Base-by-base conservation (phyloP, 1,139 yeast genomes). In the Suhomyces bolitotheri region DNA sequence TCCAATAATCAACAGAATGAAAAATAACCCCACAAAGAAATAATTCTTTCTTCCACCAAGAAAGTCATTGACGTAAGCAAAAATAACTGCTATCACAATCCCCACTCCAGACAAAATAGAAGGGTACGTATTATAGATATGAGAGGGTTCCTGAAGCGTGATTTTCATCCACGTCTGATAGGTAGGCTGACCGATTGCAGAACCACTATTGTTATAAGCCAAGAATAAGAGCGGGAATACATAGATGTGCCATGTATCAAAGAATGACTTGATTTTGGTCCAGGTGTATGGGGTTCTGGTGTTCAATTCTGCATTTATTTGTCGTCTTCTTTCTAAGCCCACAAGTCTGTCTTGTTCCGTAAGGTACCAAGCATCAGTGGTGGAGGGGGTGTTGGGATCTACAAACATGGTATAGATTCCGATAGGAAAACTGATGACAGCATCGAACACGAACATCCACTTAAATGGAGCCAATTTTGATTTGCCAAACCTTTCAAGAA, bases 151-250 rank as follows among this genome's bases (percentile, higher is more conserved):
- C 15, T 63, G 53, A 34, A 73, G 52, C n/a, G 55, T 58, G 9
- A 48, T 36, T 49, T 75, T 76, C 67, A 77, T 72, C 80, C 80
- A 77, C 7, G 71, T 58, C 36, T 73, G 71, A 49, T 76, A 74
- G 0, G 80, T 64, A 1, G 79, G 79, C 45, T 73, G 77, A 8
- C 54, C 21, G 14, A 31, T 51, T 7, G 78, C 75, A 16, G 66
- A 46, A 53, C 76, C 58, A 3, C 72, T 32, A 45, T 74, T 73
- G 51, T 77, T 76, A 54, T 71, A 76, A 21, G 73, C 63, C 40
- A 75, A 59, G 48, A 73, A 74, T 10, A 73, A 38, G 1, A 69
- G 31, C 1, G 80, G 79, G 49, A 74, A 73, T 3, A 73, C 64
- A 32, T 51, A 71, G 8, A 72, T 54, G 47, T 73, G 78, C 78